phyloP scores from a whole-genome alignment of 2,329 filamentous ascomycete species.

The Cryphonectria nitschkei region DNA sequence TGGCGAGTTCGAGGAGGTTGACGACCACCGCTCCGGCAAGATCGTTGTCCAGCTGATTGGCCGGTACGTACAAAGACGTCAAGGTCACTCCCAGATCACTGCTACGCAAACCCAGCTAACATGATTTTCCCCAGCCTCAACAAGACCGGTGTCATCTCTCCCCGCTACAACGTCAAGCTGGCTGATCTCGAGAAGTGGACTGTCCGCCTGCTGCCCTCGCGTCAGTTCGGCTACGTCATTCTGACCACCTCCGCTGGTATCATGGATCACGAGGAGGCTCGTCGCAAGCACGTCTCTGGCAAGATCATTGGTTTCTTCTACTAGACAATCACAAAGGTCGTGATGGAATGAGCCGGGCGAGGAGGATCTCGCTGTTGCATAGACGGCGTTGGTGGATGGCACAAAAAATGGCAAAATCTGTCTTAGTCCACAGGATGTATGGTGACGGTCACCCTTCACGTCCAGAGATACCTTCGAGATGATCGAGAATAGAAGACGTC shows the following conservation, averaged over 20 bases:
- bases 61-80: conserved; percentile 50
- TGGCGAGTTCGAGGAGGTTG: conserved; percentile 98
- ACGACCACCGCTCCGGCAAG: conserved; percentile 99
- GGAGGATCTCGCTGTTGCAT: conserved; percentile 32
- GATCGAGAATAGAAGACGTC: conserved; percentile 22
- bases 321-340: conserved; percentile 53
- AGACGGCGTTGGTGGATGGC: conserved; percentile 33
- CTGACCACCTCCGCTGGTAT: conserved; percentile 99
- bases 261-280: conserved; percentile 99
- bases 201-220: conserved; percentile 95
- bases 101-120: background rate
- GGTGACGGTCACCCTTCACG: conserved; percentile 16
- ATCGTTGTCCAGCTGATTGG: conserved; percentile 99
- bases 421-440: conserved; percentile 18
- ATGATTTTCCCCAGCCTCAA: conserved; percentile 64
- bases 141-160: conserved; percentile 99
- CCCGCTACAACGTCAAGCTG: conserved; percentile 99
- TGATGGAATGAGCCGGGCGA: conserved; percentile 9
- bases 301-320: conserved; percentile 99
- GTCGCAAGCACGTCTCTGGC: conserved; percentile 97
- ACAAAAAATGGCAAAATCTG: conserved; percentile 22
- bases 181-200: conserved; percentile 99
- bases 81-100: background rate
- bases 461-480: conserved; percentile 20
- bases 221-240: conserved; percentile 99